Evolutionary conservation across 2,329 filamentous ascomycete genomes (phyloP).

Genomic region (Penicillium sp.): DNA sequence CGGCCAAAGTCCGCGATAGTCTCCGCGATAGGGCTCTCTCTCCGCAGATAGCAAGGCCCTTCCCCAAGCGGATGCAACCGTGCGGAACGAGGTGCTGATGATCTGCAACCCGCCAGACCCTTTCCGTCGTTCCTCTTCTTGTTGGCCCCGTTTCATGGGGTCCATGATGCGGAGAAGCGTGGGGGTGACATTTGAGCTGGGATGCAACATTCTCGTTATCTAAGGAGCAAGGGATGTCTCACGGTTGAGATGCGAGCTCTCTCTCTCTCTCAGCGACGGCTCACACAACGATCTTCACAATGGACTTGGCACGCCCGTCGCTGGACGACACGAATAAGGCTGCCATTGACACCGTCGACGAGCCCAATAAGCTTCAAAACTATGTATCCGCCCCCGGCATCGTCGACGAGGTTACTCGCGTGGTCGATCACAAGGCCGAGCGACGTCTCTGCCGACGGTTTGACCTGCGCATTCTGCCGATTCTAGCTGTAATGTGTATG

Average conservation of each 20-base stretch:
- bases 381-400: slow-evolving; percentile 20
- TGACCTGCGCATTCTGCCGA: slow-evolving; percentile 50
- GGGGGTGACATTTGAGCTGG: slow-evolving; percentile 15
- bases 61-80: slow-evolving; percentile 16
- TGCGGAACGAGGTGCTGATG: slow-evolving; percentile 1
- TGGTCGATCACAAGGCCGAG: slow-evolving; percentile 48
- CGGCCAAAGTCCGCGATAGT: not conserved
- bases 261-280: not conserved
- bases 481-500: slow-evolving; percentile 57
- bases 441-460: slow-evolving; percentile 55
- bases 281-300: not conserved
- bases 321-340: slow-evolving; percentile 19
- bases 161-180: slow-evolving; percentile 24
- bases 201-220: slow-evolving; percentile 24
- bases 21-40: not conserved
- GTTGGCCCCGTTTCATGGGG: not conserved
- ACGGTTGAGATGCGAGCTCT: slow-evolving; percentile 4
- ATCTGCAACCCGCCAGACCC: slow-evolving; percentile 12
- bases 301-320: slow-evolving; percentile 6
- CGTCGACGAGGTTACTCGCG: slow-evolving; percentile 29
- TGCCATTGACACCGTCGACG: slow-evolving; percentile 12
- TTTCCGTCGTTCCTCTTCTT: not conserved
- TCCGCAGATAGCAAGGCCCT: not conserved
- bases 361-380: slow-evolving; percentile 18
- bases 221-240: slow-evolving; percentile 16